phyloP scores from a whole-genome alignment of 768 basidiomycete genomes.

The Inosperma sp. region DNA sequence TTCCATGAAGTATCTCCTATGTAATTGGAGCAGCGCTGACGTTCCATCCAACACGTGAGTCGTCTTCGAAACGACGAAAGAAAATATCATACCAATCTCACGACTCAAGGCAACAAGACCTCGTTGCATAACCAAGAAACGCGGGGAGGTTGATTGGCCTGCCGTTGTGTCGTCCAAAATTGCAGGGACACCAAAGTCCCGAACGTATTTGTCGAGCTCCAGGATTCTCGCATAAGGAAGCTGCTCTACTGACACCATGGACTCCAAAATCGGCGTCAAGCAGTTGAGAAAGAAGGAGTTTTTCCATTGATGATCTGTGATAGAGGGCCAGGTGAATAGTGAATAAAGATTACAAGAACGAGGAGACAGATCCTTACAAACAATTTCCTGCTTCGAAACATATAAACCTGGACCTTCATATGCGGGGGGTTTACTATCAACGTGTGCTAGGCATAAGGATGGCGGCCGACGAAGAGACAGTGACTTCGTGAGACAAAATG shows the following conservation, averaged over 20 bases:
- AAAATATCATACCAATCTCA: conserved; percentile 48
- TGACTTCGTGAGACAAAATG: conserved; percentile 39
- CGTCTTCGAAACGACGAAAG: not conserved
- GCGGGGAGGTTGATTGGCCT: conserved; percentile 36
- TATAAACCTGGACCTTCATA: conserved; percentile 44
- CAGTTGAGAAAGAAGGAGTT: conserved; percentile 60
- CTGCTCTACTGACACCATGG: conserved; percentile 48
- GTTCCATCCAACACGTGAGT: no score
- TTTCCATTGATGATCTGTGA: conserved; percentile 67
- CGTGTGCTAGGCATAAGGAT: conserved; percentile 59
- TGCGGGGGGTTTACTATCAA: conserved; percentile 55
- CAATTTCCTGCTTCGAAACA: conserved; percentile 46
- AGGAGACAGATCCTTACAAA: conserved; percentile 40
- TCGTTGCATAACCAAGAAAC: conserved; percentile 61
- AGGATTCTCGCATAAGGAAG: conserved; percentile 50
- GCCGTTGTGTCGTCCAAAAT: conserved; percentile 42
- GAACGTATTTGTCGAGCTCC: conserved; percentile 48
- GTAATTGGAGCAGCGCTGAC: conserved; percentile 65
- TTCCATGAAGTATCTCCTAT: conserved; percentile 63
- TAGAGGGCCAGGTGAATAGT: conserved; percentile 4
- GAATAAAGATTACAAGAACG: not conserved
- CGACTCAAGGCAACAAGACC: conserved; percentile 56
- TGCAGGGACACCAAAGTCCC: conserved; percentile 52
- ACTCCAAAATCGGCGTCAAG: conserved; percentile 57
- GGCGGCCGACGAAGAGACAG: conserved; percentile 70